These are phyloP conservation scores for Aureobasidium sp. DNA, from an alignment of 2,329 filamentous ascomycete species.

Conservation along the genomic window DNA sequence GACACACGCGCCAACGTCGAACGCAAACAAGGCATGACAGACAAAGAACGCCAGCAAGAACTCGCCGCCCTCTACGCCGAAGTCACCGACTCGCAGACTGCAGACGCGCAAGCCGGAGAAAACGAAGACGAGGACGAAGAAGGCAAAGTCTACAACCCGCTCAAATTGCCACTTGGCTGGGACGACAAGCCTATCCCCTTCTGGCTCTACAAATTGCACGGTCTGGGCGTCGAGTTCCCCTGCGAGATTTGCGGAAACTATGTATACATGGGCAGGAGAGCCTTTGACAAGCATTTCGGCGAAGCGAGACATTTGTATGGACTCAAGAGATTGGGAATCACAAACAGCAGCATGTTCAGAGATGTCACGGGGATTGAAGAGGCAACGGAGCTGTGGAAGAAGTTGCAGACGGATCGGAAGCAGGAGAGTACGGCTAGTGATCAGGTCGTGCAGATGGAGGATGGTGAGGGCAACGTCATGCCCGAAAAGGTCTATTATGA, in stretches of 20 bases:
- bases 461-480: constrained; percentile 96
- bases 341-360: constrained; percentile 80
- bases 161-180: constrained; percentile 94
- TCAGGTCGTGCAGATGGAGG: constrained; percentile 95
- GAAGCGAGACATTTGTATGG: constrained; percentile 90
- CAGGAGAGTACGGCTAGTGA: constrained; percentile 68
- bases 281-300: constrained; percentile 98
- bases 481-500: constrained; percentile 97
- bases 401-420: constrained; percentile 81
- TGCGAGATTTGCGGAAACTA: constrained; percentile 98
- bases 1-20: constrained; percentile 94
- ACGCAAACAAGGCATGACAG: constrained; percentile 94
- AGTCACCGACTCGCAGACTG: constrained; percentile 21
- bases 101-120: constrained; percentile 38
- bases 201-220: constrained; percentile 97
- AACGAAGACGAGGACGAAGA: constrained; percentile 58
- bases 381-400: constrained; percentile 82
- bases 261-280: constrained; percentile 94
- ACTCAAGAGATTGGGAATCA: constrained; percentile 87
- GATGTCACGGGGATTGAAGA: constrained; percentile 93
- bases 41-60: constrained; percentile 89
- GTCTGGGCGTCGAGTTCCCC: constrained; percentile 85
- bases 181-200: constrained; percentile 98
- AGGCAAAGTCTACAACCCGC: constrained; percentile 90
- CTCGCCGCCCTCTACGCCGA: constrained; percentile 76